A percentile compares a stretch with the other conserved stretches of the same genome.
phyloP scores from a whole-genome alignment of 1,284 basidiomycete genomes.

The Schizopora paradoxa region DNA sequence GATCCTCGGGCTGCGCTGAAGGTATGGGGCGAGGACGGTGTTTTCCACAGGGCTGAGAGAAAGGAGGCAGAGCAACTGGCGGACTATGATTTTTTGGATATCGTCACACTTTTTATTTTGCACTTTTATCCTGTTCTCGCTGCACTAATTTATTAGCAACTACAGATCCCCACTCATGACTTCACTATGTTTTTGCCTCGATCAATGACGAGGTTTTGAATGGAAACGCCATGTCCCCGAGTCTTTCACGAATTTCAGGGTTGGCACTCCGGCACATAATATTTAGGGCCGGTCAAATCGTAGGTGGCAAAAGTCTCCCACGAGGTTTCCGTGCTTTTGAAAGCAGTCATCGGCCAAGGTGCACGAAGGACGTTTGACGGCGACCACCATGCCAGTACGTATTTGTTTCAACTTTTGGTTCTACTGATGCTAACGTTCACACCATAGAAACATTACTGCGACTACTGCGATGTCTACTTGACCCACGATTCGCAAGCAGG shows the following conservation, averaged over 20 bases:
- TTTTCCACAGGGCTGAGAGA: slow-evolving; percentile 4
- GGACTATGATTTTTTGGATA: slow-evolving; percentile 6
- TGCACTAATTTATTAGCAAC: too few relatives aligned
- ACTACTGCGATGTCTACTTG: slow-evolving; percentile 89
- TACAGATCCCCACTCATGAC: too few relatives aligned
- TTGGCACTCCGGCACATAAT: too few relatives aligned
- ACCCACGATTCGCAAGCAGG: slow-evolving; percentile 89
- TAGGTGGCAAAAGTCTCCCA: too few relatives aligned
- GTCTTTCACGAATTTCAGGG: slow-evolving; percentile 10
- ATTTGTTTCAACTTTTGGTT: background rate
- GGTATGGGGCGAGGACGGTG: slow-evolving; percentile 7
- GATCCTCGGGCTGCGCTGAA: slow-evolving; percentile 12
- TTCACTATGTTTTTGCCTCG: too few relatives aligned
- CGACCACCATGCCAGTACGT: slow-evolving; percentile 19
- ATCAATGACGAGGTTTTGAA: too few relatives aligned
- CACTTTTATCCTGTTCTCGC: too few relatives aligned
- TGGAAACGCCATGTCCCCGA: slow-evolving; percentile 10
- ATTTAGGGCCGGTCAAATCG: too few relatives aligned
- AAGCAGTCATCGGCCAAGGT: too few relatives aligned
- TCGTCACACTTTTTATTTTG: too few relatives aligned
- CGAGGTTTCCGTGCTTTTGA: too few relatives aligned
- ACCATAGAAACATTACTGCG: slow-evolving; percentile 85
- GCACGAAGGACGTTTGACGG: slow-evolving; percentile 6
- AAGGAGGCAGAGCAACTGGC: background rate
- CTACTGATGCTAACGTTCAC: background rate